Conservation (phyloP, 495 filamentous ascomycete genomes). For the Sabuloglossum arenarium region DNA sequence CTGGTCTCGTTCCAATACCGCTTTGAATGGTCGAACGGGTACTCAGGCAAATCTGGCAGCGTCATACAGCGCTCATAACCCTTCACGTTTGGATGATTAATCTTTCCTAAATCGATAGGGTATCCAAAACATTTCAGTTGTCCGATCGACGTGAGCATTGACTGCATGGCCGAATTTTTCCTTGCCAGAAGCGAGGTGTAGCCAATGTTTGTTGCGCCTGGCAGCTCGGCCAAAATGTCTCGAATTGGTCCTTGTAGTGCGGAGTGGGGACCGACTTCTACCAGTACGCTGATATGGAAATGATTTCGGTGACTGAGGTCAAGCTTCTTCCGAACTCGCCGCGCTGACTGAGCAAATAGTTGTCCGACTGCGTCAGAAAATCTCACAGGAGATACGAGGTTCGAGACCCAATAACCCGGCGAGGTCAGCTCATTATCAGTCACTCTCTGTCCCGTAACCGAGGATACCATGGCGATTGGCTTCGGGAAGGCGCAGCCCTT, state of each 20-base stretch:
- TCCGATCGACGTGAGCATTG: too few relatives aligned
- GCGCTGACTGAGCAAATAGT: slow-evolving; percentile 10
- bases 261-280: slow-evolving; percentile 27
- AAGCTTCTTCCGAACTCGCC: slow-evolving; percentile 17
- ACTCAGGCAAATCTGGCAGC: slow-evolving; percentile 24
- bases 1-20: slow-evolving; percentile 27
- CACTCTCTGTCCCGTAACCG: background rate
- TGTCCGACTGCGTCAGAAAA: slow-evolving; percentile 9
- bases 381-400: slow-evolving; percentile 12
- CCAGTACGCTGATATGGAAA: slow-evolving; percentile 15
- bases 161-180: too few relatives aligned
- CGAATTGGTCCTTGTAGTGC: slow-evolving; percentile 20
- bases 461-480: background rate
- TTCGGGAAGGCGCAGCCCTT: background rate
- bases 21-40: slow-evolving; percentile 27
- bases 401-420: background rate
- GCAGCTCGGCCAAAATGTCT: slow-evolving; percentile 11
- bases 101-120: background rate
- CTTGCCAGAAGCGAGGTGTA: slow-evolving; percentile 19
- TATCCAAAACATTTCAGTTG: background rate
- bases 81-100: background rate
- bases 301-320: slow-evolving; percentile 11
- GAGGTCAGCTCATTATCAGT: background rate
- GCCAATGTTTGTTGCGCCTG: background rate
- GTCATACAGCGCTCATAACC: too few relatives aligned